phyloP scores from a whole-genome alignment of 129 eudicot genomes.

The Smallanthus sonchifolius region DNA sequence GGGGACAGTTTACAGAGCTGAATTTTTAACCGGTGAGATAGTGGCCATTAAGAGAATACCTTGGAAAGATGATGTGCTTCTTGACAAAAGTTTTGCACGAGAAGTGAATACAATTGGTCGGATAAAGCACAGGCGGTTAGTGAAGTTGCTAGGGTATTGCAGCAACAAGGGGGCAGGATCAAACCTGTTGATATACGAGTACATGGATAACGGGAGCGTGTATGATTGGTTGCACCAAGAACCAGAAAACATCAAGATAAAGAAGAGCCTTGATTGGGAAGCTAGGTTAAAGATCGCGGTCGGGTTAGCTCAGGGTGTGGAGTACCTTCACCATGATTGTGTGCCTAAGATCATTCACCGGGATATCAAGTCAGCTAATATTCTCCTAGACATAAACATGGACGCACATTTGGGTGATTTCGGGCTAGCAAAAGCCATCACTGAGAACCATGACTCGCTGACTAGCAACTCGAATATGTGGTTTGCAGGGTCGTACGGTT shows the following conservation, averaged over 20 bases:
- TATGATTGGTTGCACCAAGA: slow-evolving; percentile 83
- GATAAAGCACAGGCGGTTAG: slow-evolving; percentile 86
- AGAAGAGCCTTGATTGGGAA: slow-evolving; percentile 70
- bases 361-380: slow-evolving; percentile 83
- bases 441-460: slow-evolving; percentile 45
- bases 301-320: slow-evolving; percentile 92
- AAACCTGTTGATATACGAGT: slow-evolving; percentile 79
- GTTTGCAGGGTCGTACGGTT: slow-evolving; percentile 94
- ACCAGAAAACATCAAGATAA: slow-evolving; percentile 44
- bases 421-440: slow-evolving; percentile 82
- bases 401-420: slow-evolving; percentile 96
- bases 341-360: slow-evolving; percentile 91
- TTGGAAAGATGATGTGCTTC: slow-evolving; percentile 61
- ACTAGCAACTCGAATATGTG: slow-evolving; percentile 68
- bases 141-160: slow-evolving; percentile 77
- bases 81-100: slow-evolving; percentile 85
- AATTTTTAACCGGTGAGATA: slow-evolving; percentile 55
- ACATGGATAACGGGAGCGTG: slow-evolving; percentile 93
- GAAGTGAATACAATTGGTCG: slow-evolving; percentile 87
- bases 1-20: slow-evolving; percentile 84
- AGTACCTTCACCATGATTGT: slow-evolving; percentile 94
- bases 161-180: slow-evolving; percentile 62
- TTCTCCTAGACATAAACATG: slow-evolving; percentile 69
- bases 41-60: slow-evolving; percentile 84
- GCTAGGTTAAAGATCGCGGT: slow-evolving; percentile 66